These are phyloP conservation scores for Lactarius trivialis DNA, from an alignment of 768 basidiomycete genomes.

Conservation along the genomic window DNA sequence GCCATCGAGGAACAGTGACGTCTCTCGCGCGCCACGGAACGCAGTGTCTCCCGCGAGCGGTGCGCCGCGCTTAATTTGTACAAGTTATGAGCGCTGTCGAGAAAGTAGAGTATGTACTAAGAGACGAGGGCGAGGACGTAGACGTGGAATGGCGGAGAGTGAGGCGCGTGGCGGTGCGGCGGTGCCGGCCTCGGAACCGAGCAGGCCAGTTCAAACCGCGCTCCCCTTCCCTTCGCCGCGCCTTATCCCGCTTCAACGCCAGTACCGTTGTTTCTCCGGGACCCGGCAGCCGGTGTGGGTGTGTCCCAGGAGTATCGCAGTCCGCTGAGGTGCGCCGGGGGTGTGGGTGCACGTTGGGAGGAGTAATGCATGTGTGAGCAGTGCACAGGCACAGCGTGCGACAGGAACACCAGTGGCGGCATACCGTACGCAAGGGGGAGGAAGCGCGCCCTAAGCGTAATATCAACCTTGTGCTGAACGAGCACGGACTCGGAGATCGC, in stretches of 20 bases:
- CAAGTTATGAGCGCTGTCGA: neutral
- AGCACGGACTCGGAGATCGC: constrained; percentile 68
- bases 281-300: constrained; percentile 24
- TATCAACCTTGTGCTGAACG: constrained; percentile 68
- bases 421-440: no score
- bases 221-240: constrained; percentile 7
- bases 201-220: constrained; percentile 21
- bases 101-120: constrained; percentile 21
- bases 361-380: constrained; percentile 61
- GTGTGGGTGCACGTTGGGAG: constrained; percentile 67
- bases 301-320: constrained; percentile 60
- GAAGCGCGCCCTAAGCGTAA: constrained; percentile 47
- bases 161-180: constrained; percentile 29
- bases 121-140: constrained; percentile 30
- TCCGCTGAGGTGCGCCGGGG: constrained; percentile 52
- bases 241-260: no score
- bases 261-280: constrained; percentile 36
- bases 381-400: no score
- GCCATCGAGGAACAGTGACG: constrained; percentile 57
- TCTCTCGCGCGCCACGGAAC: constrained; percentile 63
- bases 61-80: constrained; percentile 9
- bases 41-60: constrained; percentile 61
- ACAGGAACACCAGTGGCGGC: constrained; percentile 38
- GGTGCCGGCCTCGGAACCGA: constrained; percentile 25
- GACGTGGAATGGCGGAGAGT: constrained; percentile 37